Conservation (phyloP, 768 basidiomycete genomes). For the Mycena olivaceomarginata region DNA sequence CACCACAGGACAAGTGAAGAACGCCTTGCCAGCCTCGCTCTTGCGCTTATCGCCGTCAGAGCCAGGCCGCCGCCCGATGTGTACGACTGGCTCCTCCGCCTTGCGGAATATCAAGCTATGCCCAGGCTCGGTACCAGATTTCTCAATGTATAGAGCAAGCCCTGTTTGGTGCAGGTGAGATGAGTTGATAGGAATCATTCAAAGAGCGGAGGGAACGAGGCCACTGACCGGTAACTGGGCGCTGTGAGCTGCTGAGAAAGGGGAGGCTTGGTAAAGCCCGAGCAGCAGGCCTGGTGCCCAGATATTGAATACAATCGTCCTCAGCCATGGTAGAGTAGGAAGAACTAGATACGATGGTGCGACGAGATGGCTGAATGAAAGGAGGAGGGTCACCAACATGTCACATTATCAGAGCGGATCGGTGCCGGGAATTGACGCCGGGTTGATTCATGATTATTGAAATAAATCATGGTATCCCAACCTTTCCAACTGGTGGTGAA, state of each 20-base stretch:
- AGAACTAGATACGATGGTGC: neutral
- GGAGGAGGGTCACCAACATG: conserved; percentile 1
- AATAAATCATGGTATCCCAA: neutral
- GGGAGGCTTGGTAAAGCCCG: conserved; percentile 47
- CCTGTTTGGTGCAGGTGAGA: conserved; percentile 61
- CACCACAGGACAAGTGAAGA: conserved; percentile 87
- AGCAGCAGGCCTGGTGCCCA: conserved; percentile 65
- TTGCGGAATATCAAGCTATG: conserved; percentile 73
- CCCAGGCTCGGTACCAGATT: conserved; percentile 64
- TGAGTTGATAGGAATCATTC: conserved; percentile 44
- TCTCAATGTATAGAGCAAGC: conserved; percentile 75
- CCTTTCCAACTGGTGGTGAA: too few relatives aligned
- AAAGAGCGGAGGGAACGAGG: conserved; percentile 31
- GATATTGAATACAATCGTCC: conserved; percentile 79
- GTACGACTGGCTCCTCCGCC: conserved; percentile 68
- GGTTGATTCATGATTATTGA: neutral
- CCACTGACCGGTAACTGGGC: conserved; percentile 66
- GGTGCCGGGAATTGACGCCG: neutral
- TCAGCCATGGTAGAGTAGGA: conserved; percentile 25
- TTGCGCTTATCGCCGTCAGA: conserved; percentile 64
- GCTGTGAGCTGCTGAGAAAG: conserved; percentile 53
- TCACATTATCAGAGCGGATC: conserved; percentile 14
- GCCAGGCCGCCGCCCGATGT: conserved; percentile 82
- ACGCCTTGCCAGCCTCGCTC: conserved; percentile 68
- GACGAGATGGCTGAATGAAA: conserved; percentile 16